Conservation (phyloP, 1,284 basidiomycete genomes). For the Apiotrichum gracile region DNA sequence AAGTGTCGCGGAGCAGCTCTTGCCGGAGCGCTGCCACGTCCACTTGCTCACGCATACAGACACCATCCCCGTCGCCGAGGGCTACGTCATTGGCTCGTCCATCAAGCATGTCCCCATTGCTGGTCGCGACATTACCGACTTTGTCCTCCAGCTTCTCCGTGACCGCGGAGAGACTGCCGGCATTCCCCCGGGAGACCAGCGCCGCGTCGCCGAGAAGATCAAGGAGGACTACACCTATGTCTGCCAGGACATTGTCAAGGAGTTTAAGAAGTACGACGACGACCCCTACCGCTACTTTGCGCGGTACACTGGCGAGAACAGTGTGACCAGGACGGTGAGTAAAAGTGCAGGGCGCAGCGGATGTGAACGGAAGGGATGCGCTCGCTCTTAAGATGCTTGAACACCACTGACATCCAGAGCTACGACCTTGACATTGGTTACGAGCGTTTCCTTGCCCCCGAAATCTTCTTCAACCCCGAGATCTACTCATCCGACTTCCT, state of each 20-base stretch:
- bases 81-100: conserved; percentile 97
- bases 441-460: conserved; percentile 97
- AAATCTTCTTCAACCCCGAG: conserved; percentile 99
- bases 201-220: conserved; percentile 86
- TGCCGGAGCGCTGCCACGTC: neutral
- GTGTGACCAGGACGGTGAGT: conserved; percentile 81
- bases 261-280: conserved; percentile 95
- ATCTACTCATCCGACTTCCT: conserved; percentile 97
- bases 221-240: conserved; percentile 99
- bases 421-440: conserved; percentile 92
- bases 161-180: conserved; percentile 86
- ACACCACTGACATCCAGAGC: too few species aligned
- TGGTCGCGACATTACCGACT: conserved; percentile 93
- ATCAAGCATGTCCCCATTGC: conserved; percentile 99
- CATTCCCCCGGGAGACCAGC: conserved; percentile 94
- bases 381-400: too few species aligned
- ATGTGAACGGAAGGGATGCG: neutral
- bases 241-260: conserved; percentile 98
- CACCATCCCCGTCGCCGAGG: conserved; percentile 62
- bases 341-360: neutral
- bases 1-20: conserved; percentile 19
- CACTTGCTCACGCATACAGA: conserved; percentile 24
- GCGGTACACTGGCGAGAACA: conserved; percentile 86
- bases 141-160: conserved; percentile 91
- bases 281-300: conserved; percentile 97